phyloP scores from a whole-genome alignment of 306 rosid species.

The Vigna angularis region DNA sequence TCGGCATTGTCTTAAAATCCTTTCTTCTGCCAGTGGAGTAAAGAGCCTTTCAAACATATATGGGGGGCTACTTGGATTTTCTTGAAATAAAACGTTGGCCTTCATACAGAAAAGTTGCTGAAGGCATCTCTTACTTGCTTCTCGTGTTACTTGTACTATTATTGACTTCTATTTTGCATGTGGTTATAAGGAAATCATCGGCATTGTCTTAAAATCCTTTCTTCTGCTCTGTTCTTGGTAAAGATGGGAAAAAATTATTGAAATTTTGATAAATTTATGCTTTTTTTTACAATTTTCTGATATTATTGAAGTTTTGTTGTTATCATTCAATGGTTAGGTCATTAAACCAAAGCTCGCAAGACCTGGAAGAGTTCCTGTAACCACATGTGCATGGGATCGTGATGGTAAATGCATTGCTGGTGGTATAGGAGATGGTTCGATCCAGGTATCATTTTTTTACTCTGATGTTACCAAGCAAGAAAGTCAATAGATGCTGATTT shows the following conservation, averaged over 20 bases:
- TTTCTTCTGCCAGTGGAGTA: neutral
- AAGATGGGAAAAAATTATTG: neutral
- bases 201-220: conserved; percentile 16
- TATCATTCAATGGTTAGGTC: conserved; percentile 62
- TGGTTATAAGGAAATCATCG: conserved; percentile 23
- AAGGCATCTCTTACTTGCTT: conserved; percentile 10
- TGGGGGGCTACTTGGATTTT: conserved; percentile 1
- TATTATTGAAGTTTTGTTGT: conserved; percentile 37
- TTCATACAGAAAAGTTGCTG: neutral
- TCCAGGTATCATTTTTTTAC: conserved; percentile 65
- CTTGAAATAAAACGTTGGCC: neutral
- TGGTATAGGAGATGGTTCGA: conserved; percentile 95
- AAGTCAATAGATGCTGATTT: conserved; percentile 14
- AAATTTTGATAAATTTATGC: conserved; percentile 23
- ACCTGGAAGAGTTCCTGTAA: conserved; percentile 92
- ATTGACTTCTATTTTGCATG: neutral
- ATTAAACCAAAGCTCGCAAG: conserved; percentile 92
- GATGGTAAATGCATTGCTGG: conserved; percentile 93
- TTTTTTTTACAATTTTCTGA: conserved; percentile 13
- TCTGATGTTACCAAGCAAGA: conserved; percentile 18
- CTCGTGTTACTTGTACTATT: conserved; percentile 8
- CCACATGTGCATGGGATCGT: conserved; percentile 88
- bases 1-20: conserved; percentile 20
- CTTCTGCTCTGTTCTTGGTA: conserved; percentile 13
- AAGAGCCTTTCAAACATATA: conserved; percentile 13